Conservation (phyloP, 805 yeast species). For the Candida stauntonica region DNA sequence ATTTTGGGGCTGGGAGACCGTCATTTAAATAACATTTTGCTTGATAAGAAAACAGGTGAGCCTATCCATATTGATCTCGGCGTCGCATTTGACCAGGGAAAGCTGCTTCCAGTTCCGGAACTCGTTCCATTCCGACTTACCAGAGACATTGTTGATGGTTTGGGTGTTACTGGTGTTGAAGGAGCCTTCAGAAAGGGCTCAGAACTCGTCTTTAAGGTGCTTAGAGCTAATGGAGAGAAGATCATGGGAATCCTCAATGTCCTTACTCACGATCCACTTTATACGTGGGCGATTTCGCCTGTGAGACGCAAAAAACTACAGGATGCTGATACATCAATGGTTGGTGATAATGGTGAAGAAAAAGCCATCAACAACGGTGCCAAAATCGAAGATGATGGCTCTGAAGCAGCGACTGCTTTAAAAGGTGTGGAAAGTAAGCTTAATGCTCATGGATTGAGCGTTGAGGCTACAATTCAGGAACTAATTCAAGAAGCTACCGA, state of each 20-base stretch:
- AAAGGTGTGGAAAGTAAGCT: constrained; percentile 68
- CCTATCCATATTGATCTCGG: constrained; percentile 96
- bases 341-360: no score
- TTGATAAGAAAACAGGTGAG: constrained; percentile 82
- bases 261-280: constrained; percentile 86
- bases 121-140: constrained; percentile 91
- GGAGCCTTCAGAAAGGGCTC: constrained; percentile 74
- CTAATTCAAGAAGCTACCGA: constrained; percentile 73
- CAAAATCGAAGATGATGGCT: constrained; percentile 18
- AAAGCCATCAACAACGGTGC: constrained; percentile 4
- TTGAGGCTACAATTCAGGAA: constrained; percentile 81
- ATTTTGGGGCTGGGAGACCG: constrained; percentile 92
- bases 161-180: constrained; percentile 81
- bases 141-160: constrained; percentile 85
- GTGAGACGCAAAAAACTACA: constrained; percentile 53
- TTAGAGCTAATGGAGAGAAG: constrained; percentile 61
- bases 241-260: constrained; percentile 83
- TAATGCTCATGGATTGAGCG: constrained; percentile 59
- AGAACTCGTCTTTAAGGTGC: constrained; percentile 64
- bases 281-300: constrained; percentile 87
- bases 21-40: constrained; percentile 82
- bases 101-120: constrained; percentile 79
- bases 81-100: constrained; percentile 94
- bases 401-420: constrained; percentile 78
- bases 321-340: no score